A percentile compares a stretch with the other conserved stretches of the same genome.
These are phyloP conservation scores for Ogataea degrootiae DNA, from an alignment of 805 yeast species.

Conservation along the genomic window DNA sequence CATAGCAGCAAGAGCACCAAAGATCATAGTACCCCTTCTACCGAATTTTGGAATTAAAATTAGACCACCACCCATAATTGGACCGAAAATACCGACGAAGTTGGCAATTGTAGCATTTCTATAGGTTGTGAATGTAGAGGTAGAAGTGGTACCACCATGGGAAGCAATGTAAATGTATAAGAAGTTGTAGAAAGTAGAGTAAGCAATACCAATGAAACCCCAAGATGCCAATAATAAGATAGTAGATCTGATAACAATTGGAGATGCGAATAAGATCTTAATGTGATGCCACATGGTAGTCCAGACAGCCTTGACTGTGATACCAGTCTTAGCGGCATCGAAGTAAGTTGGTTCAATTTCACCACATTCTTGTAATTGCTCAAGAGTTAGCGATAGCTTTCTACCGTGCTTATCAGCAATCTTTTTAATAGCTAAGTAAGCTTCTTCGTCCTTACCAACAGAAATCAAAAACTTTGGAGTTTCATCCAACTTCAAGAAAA, in stretches of 20 bases:
- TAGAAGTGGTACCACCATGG: slow-evolving; percentile 45
- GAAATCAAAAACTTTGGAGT: slow-evolving; percentile 54
- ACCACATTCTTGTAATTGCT: slow-evolving; percentile 43
- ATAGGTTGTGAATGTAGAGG: slow-evolving; percentile 35
- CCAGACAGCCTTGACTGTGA: slow-evolving; percentile 25
- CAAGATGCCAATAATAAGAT: slow-evolving; percentile 46
- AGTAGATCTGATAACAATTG: slow-evolving; percentile 39
- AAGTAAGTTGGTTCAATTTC: slow-evolving; percentile 27
- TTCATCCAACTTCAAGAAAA: slow-evolving; percentile 43
- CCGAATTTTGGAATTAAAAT: slow-evolving; percentile 36
- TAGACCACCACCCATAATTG: slow-evolving; percentile 44
- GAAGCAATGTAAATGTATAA: slow-evolving; percentile 46
- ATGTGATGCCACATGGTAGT: slow-evolving; percentile 34
- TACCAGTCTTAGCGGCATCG: slow-evolving; percentile 18
- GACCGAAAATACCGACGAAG: slow-evolving; percentile 47
- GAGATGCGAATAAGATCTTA: slow-evolving; percentile 42
- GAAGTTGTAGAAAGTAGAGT: slow-evolving; percentile 52
- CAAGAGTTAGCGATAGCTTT: slow-evolving; percentile 38
- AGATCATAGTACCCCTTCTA: slow-evolving; percentile 51
- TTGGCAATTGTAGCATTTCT: slow-evolving; percentile 46
- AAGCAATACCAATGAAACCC: slow-evolving; percentile 56
- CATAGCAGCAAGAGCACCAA: slow-evolving; percentile 51
- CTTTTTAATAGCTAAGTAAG: slow-evolving; percentile 37
- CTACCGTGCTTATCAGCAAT: slow-evolving; percentile 44
- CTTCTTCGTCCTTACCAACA: slow-evolving; percentile 47